Evolutionary conservation across 495 filamentous ascomycete species (phyloP).

Genomic region (Penicillium parvum): DNA sequence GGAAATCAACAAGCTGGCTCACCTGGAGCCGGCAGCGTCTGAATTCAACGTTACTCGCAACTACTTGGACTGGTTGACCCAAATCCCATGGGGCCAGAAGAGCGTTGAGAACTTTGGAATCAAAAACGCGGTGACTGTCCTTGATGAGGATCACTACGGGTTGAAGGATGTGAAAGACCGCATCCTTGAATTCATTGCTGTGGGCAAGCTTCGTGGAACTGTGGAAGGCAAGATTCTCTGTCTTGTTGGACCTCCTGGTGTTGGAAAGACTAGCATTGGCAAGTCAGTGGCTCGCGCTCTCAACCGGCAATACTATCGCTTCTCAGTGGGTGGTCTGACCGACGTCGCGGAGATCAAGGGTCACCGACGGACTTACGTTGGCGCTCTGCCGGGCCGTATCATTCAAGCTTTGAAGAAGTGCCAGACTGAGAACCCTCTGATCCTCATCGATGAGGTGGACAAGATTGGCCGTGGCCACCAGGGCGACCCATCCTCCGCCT

Average conservation of each 20-base stretch:
- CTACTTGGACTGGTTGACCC: constrained; percentile 97
- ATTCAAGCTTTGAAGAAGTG: constrained; percentile 99
- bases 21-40: constrained; percentile 89
- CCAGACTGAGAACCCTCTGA: constrained; percentile 95
- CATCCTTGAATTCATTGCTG: constrained; percentile 97
- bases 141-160: constrained; percentile 97
- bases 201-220: constrained; percentile 93
- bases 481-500: constrained; percentile 90
- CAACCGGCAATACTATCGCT: constrained; percentile 94
- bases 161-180: constrained; percentile 98
- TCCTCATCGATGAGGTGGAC: constrained; percentile 96
- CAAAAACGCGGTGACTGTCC: constrained; percentile 77
- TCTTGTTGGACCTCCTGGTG: constrained; percentile 92
- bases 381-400: constrained; percentile 90
- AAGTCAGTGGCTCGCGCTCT: constrained; percentile 95
- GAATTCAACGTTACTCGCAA: constrained; percentile 99
- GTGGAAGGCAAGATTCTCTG: constrained; percentile 99
- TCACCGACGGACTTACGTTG: constrained; percentile 93
- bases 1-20: constrained; percentile 92
- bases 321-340: constrained; percentile 93
- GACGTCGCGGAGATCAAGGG: constrained; percentile 99
- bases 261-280: constrained; percentile 98
- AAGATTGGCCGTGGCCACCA: constrained; percentile 96
- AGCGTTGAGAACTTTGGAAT: constrained; percentile 97
- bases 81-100: constrained; percentile 95